Evolutionary conservation across 1,284 basidiomycete species (phyloP), one percentile per base, ranked within the genome.

Genomic region (Tausonia pullulans): DNA sequence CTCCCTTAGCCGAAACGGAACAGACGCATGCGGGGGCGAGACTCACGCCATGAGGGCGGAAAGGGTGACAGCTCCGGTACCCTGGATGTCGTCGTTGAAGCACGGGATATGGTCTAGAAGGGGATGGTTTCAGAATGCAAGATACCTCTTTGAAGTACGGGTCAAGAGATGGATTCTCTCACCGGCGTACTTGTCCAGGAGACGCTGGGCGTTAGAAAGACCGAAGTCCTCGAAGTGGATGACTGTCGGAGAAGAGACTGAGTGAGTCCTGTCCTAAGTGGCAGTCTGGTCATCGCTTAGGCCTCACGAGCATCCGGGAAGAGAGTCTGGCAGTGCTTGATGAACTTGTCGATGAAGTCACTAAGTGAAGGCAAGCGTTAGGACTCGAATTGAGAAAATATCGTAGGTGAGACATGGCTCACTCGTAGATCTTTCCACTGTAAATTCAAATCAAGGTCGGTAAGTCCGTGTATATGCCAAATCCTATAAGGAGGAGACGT

Each of bases 21-120:
- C 3, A 39, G 9, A 6, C 5, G 41, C 10, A 63, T 14, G 51
- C 27, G 1, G 27, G 27, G 27, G 27, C n/a, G 11, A 8, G 1
- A 72, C 73, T 70, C 61, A 75, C 74, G 76, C 73, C 50, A 78
- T 69, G 52, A 88, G 74, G n/a, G 83, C 83, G 0, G 87, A 82
- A n/a, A 90, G 81, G 0, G 87, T 87, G 48, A 92, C 88, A 0
- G 88, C 88, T 13, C 88, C 88, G 3, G 88, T 92, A 41, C 88
- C 88, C 77, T 90, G 27, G 63, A 87, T 88, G 71, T 72, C 87
- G 69, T 89, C 88, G 73, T 90, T 90, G 78, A 89, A 90, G 49
- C 50, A 57, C 3, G 61, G 52, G 45, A 66, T 53, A 44, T 48
- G 14, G 62, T 58, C 48, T 40, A 48, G 7, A 7, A 39, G 13